These are phyloP conservation scores for Prunus salicina DNA, from an alignment of 306 rosid genomes.

Conservation along the genomic window DNA sequence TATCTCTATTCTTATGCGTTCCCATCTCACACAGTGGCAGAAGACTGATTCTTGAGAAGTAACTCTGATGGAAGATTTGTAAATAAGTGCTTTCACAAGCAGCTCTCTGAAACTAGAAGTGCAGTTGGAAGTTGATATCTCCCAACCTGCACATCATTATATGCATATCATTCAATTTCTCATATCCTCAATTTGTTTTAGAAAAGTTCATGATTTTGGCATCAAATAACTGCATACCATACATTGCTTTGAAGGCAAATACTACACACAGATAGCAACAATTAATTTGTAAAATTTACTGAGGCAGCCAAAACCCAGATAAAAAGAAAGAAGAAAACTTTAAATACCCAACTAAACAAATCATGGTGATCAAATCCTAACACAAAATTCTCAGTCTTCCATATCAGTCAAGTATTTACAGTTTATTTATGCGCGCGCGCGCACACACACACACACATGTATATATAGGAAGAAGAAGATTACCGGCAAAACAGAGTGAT, in stretches of 20 bases:
- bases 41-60: neutral
- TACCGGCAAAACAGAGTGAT: neutral
- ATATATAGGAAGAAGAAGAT: neutral
- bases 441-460: neutral
- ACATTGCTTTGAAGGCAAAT: neutral
- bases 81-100: neutral
- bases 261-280: neutral
- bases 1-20: neutral
- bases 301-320: neutral
- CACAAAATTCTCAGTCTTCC: neutral
- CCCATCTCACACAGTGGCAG: slow-evolving; percentile 3
- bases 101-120: neutral
- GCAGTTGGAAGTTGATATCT: neutral
- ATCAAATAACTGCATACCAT: no score
- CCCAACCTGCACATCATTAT: neutral
- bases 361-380: neutral
- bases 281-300: neutral
- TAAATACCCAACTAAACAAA: neutral
- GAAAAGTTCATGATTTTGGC: no score
- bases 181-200: no score
- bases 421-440: neutral
- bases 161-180: neutral
- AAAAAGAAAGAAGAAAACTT: neutral
- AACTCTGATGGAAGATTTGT: neutral
- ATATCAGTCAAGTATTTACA: neutral